Conservation (phyloP, 257 asterid species). For the Oldenlandia corymbosa region DNA sequence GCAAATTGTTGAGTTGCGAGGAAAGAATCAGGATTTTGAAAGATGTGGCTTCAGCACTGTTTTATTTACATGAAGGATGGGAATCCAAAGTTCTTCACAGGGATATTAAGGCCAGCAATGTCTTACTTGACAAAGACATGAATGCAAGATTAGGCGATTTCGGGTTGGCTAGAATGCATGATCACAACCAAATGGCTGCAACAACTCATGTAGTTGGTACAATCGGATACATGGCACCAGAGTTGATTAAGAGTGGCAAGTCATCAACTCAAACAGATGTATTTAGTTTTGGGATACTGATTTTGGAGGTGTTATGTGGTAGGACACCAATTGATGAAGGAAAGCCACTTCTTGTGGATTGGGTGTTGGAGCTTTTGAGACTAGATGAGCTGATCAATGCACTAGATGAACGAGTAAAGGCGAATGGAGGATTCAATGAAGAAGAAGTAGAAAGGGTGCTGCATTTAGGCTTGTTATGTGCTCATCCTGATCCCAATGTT, state of each 20-base stretch:
- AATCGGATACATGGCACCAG: constrained; percentile 63
- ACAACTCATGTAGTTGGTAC: constrained; percentile 76
- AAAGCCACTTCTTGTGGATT: constrained; percentile 45
- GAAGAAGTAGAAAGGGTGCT: constrained; percentile 47
- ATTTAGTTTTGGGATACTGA: constrained; percentile 46
- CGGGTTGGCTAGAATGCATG: constrained; percentile 72
- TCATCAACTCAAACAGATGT: constrained; percentile 55
- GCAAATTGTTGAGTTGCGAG: constrained; percentile 29
- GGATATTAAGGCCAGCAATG: constrained; percentile 68
- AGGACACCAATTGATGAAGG: constrained; percentile 50
- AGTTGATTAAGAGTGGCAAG: constrained; percentile 46
- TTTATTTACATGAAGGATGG: constrained; percentile 69
- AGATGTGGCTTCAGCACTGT: constrained; percentile 55
- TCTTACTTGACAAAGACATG: constrained; percentile 61
- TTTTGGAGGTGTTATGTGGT: constrained; percentile 60
- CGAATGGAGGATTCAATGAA: constrained; percentile 27
- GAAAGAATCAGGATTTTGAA: constrained; percentile 48
- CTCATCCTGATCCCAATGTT: constrained; percentile 37
- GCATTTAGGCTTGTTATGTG: constrained; percentile 52
- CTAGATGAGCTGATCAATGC: constrained; percentile 36
- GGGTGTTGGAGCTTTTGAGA: constrained; percentile 48
- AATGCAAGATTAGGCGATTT: constrained; percentile 68
- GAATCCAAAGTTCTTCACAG: constrained; percentile 62
- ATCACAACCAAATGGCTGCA: constrained; percentile 47
- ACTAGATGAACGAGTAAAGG: constrained; percentile 28